A percentile compares a stretch with the other conserved stretches of the same genome.
Conservation (phyloP, 2,329 filamentous ascomycete species). For the Alternaria triticimaculans region DNA sequence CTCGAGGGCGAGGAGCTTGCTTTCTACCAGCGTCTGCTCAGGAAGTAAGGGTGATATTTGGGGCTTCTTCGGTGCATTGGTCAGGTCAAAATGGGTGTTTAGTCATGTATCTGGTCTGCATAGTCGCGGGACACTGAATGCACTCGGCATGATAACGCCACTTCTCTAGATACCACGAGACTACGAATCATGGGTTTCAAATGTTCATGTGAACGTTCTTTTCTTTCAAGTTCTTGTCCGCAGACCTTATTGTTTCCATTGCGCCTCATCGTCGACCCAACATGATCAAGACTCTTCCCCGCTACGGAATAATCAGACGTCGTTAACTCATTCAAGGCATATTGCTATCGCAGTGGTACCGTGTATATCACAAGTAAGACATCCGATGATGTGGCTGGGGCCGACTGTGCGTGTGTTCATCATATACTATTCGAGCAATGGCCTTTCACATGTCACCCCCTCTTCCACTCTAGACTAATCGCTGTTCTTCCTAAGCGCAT, state of each 20-base stretch:
- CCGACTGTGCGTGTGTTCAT: neutral
- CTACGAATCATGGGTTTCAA: conserved; percentile 45
- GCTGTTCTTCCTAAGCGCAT: neutral
- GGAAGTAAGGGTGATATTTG: conserved; percentile 75
- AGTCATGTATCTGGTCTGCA: conserved; percentile 52
- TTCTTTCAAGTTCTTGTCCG: neutral
- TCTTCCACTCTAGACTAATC: neutral
- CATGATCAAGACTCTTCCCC: neutral
- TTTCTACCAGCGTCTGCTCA: conserved; percentile 99
- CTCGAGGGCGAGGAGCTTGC: conserved; percentile 99
- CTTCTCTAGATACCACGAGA: conserved; percentile 51
- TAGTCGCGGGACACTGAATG: conserved; percentile 47
- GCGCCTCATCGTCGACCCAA: neutral
- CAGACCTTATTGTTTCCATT: neutral
- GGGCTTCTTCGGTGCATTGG: conserved; percentile 50
- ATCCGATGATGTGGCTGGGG: neutral
- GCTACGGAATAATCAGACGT: neutral
- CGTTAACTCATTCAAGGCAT: neutral
- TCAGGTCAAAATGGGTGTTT: conserved; percentile 52
- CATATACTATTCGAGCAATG: neutral
- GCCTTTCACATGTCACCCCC: conserved; percentile 1
- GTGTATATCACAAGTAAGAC: neutral
- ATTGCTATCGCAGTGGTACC: neutral
- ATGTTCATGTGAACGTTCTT: conserved; percentile 31
- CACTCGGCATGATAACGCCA: conserved; percentile 46